These are phyloP conservation scores for Alternaria rosae DNA, from an alignment of 2,329 filamentous ascomycete species.

Conservation along the genomic window DNA sequence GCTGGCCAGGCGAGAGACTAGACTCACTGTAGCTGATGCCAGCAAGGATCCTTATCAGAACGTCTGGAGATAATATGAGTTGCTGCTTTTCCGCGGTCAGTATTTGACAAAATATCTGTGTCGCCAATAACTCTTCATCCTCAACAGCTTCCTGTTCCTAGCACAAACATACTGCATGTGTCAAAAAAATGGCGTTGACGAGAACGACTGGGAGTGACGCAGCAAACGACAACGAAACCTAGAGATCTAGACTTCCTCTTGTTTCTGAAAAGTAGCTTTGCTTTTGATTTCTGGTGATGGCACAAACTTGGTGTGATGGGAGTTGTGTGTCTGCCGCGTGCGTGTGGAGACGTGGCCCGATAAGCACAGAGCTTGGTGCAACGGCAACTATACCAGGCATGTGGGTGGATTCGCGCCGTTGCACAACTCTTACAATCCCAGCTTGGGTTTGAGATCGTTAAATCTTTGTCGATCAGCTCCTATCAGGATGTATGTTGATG, in stretches of 20 bases:
- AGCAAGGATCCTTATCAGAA: constrained; percentile 41
- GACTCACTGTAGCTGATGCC: constrained; percentile 20
- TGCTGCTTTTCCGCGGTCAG: constrained; percentile 44
- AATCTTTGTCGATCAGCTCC: constrained; percentile 13
- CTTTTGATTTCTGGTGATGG: constrained; percentile 4
- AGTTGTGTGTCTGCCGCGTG: background rate
- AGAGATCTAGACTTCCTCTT: background rate
- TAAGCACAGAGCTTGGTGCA: constrained; percentile 1
- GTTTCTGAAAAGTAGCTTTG: background rate
- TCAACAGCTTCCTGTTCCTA: constrained; percentile 5
- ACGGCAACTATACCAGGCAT: background rate
- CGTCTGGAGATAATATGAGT: constrained; percentile 34
- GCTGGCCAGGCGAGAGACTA: constrained; percentile 28
- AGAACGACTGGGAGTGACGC: background rate
- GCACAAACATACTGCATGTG: background rate
- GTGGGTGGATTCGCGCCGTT: background rate
- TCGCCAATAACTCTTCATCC: constrained; percentile 17
- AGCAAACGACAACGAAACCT: background rate
- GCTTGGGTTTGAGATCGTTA: background rate
- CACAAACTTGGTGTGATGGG: background rate
- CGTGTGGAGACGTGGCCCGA: constrained; percentile 10
- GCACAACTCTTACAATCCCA: background rate
- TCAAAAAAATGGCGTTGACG: constrained; percentile 12
- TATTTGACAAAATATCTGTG: constrained; percentile 32
- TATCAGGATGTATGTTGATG: constrained; percentile 11